Conservation (phyloP, 352 stramenopile species). For the Globisporangium iwayamae region DNA sequence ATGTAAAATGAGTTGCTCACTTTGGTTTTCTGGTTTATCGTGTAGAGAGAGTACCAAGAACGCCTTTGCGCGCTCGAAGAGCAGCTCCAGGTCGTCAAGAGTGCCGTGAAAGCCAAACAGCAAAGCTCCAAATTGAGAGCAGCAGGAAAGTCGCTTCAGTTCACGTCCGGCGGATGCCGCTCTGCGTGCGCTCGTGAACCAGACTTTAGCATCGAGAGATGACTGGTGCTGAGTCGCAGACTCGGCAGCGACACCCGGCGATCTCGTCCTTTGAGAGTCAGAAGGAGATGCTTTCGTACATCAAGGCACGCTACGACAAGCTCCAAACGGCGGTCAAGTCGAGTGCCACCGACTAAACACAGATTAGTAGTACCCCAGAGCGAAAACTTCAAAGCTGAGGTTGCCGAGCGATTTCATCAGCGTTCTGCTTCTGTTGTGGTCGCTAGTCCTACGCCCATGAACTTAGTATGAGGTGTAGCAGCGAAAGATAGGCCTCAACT, state of each 20-base stretch:
- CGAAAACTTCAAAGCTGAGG: background rate
- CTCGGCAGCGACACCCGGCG: slow-evolving; percentile 19
- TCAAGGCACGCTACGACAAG: slow-evolving; percentile 31
- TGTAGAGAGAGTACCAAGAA: slow-evolving; percentile 35
- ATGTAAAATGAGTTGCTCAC: background rate
- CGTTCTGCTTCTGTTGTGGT: background rate
- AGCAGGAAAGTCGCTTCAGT: background rate
- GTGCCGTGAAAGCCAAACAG: background rate
- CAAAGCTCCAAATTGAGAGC: background rate
- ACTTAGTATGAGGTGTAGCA: background rate
- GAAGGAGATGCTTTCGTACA: slow-evolving; percentile 24
- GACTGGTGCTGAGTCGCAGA: background rate
- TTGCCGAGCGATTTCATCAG: background rate
- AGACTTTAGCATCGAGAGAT: background rate
- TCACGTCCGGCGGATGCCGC: slow-evolving; percentile 33
- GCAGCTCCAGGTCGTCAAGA: slow-evolving; percentile 21
- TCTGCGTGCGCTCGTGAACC: slow-evolving; percentile 47
- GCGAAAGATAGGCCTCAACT: background rate
- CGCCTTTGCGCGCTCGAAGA: slow-evolving; percentile 34
- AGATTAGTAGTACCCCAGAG: background rate
- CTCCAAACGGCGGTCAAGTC: slow-evolving; percentile 22
- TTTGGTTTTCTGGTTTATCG: background rate
- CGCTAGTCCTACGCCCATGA: background rate
- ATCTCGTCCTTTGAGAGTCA: slow-evolving; percentile 29
- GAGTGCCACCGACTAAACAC: background rate